Percentiles rank a stretch among this genome's conserved stretches.
Conservation (phyloP, 768 basidiomycete genomes). For the Cystofilobasidium macerans region DNA sequence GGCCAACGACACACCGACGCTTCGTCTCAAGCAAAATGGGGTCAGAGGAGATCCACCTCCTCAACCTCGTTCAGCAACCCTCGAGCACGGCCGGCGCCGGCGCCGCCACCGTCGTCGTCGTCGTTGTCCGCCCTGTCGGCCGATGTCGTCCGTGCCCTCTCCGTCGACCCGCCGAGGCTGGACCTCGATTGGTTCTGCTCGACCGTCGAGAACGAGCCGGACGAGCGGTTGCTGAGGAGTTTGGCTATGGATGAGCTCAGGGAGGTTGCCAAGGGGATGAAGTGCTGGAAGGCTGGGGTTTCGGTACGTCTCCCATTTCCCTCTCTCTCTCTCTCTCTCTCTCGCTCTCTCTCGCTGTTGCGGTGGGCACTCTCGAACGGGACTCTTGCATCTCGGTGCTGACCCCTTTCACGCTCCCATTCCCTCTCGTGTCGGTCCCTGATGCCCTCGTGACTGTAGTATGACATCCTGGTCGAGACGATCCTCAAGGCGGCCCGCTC, state of each 20-base stretch:
- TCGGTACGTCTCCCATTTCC: background rate
- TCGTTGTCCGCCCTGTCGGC: background rate
- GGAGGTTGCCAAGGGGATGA: constrained; percentile 33
- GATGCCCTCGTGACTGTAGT: background rate
- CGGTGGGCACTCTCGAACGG: background rate
- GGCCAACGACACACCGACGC: too few species aligned
- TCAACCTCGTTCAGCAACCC: too few species aligned
- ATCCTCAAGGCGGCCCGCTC: constrained; percentile 10
- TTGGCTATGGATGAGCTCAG: constrained; percentile 36
- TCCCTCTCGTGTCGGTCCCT: background rate
- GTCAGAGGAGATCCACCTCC: too few species aligned
- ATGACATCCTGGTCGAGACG: background rate
- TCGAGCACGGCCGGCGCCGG: too few species aligned
- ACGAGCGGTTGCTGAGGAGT: constrained; percentile 37
- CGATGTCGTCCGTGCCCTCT: constrained; percentile 25
- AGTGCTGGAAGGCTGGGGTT: constrained; percentile 27
- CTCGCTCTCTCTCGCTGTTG: background rate
- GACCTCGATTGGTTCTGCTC: constrained; percentile 19
- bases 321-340: background rate
- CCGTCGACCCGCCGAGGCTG: constrained; percentile 25
- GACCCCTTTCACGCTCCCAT: background rate
- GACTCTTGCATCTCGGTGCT: background rate
- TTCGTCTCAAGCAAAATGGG: too few species aligned
- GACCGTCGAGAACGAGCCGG: constrained; percentile 21
- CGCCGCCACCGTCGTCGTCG: too few species aligned